Conservation (phyloP, 805 yeast species). For the Priceomyces haplophilus region DNA sequence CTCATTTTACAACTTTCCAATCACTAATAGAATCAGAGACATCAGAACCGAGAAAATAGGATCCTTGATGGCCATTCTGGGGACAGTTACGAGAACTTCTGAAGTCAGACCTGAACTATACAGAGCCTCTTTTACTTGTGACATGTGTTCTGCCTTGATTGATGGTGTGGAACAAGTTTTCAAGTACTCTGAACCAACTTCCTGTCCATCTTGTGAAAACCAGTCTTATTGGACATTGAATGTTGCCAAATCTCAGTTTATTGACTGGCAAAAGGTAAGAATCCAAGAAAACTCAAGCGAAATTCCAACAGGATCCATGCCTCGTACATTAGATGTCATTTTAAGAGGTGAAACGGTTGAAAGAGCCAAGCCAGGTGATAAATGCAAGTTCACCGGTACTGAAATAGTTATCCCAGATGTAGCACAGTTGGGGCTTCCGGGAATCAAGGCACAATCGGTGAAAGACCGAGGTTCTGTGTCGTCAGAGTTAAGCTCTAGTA, state of each 20-base stretch:
- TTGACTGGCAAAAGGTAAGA: slow-evolving; percentile 96
- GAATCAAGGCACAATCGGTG: slow-evolving; percentile 81
- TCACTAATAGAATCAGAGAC: slow-evolving; percentile 82
- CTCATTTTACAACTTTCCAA: slow-evolving; percentile 82
- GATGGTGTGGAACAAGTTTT: slow-evolving; percentile 91
- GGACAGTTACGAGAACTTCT: slow-evolving; percentile 93
- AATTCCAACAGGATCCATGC: slow-evolving; percentile 98
- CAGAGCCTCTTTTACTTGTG: slow-evolving; percentile 86
- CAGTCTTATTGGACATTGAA: slow-evolving; percentile 82
- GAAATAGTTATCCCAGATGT: slow-evolving; percentile 95
- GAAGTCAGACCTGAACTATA: slow-evolving; percentile 95
- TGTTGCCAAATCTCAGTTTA: slow-evolving; percentile 77
- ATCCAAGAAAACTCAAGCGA: slow-evolving; percentile 95
- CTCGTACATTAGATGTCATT: slow-evolving; percentile 90
- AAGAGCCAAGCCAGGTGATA: slow-evolving; percentile 95
- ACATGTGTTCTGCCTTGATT: slow-evolving; percentile 76
- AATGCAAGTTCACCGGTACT: slow-evolving; percentile 89
- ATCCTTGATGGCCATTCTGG: slow-evolving; percentile 75
- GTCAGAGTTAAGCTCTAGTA: slow-evolving; percentile 79
- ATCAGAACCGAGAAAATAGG: slow-evolving; percentile 88
- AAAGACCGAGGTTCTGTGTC: slow-evolving; percentile 62
- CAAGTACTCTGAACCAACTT: slow-evolving; percentile 90
- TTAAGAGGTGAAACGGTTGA: slow-evolving; percentile 93
- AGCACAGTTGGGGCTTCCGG: slow-evolving; percentile 90
- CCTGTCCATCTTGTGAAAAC: slow-evolving; percentile 87